Percentiles rank a stretch among this genome's conserved stretches.
These are phyloP conservation scores for Ligustrum vulgare DNA, from an alignment of 257 asterid species.

Conservation along the genomic window DNA sequence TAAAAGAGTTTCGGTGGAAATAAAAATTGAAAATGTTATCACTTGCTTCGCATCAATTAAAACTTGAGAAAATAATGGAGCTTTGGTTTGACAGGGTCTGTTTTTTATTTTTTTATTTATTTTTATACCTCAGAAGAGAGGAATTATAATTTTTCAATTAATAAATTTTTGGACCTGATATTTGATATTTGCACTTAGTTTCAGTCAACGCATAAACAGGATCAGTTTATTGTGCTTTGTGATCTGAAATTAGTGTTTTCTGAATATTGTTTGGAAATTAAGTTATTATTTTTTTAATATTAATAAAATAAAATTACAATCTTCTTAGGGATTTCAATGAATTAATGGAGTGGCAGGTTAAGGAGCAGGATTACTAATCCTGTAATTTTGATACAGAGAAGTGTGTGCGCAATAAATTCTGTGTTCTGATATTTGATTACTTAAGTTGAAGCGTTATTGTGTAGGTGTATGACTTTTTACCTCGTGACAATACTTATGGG, in stretches of 20 bases:
- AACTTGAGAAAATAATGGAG: neutral
- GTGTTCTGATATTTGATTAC: conserved; percentile 22
- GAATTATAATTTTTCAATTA: neutral
- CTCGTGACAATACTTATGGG: conserved; percentile 32
- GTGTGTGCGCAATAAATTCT: conserved; percentile 26
- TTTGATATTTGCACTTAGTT: neutral
- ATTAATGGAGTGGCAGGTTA: conserved; percentile 35
- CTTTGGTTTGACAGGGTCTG: conserved; percentile 12
- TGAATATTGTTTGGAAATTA: neutral
- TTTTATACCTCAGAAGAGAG: neutral
- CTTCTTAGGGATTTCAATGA: conserved; percentile 17
- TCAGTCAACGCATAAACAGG: neutral
- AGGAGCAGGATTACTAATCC: conserved; percentile 22
- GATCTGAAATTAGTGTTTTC: neutral
- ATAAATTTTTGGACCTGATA: neutral
- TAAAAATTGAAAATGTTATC: conserved; percentile 5
- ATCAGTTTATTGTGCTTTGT: neutral
- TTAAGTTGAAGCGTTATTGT: conserved; percentile 30
- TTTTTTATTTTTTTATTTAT: neutral
- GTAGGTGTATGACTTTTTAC: conserved; percentile 37
- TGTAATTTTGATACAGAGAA: conserved; percentile 19
- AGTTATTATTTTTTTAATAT: neutral
- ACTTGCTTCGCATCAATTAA: neutral
- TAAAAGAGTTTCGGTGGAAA: neutral
- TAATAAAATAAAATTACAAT: no score